Evolutionary conservation across 83 land plant species (phyloP), one percentile per base, ranked within the genome.

Genomic region (Picea abies): DNA sequence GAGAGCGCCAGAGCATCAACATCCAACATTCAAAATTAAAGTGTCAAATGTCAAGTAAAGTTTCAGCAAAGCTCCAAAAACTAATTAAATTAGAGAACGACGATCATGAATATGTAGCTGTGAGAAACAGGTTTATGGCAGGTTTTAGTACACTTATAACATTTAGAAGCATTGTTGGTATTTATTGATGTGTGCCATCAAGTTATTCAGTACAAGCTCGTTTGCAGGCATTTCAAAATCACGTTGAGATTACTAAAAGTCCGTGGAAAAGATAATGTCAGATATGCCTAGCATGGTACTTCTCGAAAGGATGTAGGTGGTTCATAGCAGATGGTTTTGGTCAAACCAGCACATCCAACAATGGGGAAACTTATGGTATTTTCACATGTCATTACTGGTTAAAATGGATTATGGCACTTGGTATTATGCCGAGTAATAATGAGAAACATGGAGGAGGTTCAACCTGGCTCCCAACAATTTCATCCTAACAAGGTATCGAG

Each of bases 401-500:
- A 29, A 29, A 29, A 29, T 29, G 29, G 29, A 0, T 32, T 82
- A 60, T 76, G 82, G 64, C 88, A 92, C 81, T n/a, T 91, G 62
- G 76, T 91, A 60, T 81, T 93, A 22, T 94, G 96, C 81, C 85
- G 88, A 15, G 87, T 90, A 8, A 78, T 92, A 20, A 35, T 87
- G 81, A 92, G 95, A 11, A 90, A 85, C 49, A 77, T 85, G n/a
- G 95, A 93, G 79, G 70, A 82, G 49, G 89, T 93, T 25, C 84
- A 80, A 58, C 86, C 76, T 35, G 93, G 90, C 3, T 85, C 93
- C 44, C 78, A 75, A 15, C 93, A 93, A 60, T 72, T 47, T 58
- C 81, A 81, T 79, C 98, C 4, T 96, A 95, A 89, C 89, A 90
- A 58, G 99, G 98, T 15, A 68, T 90, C 0, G 95, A 92, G 44